A percentile compares a stretch with the other conserved stretches of the same genome.
Evolutionary conservation across 1,139 yeast genomes (phyloP).

Genomic region (Nakaseomyces glabratus): DNA sequence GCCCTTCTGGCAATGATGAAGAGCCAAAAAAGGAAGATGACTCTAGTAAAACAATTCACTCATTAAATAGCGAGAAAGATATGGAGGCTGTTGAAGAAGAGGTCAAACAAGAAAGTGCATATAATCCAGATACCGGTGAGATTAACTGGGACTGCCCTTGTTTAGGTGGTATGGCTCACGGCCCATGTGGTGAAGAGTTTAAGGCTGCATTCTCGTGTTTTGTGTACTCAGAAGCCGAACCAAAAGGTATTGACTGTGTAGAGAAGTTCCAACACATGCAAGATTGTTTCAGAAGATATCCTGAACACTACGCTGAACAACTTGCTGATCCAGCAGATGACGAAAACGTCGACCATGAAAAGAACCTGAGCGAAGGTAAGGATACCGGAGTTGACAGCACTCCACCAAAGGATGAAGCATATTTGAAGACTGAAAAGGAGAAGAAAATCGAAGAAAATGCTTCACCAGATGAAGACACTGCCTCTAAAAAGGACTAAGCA

Average conservation of each 20-base stretch:
- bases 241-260: conserved; percentile 94
- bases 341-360: conserved; percentile 5
- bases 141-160: conserved; percentile 99
- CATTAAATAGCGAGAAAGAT: conserved; percentile 6
- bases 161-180: conserved; percentile 97
- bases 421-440: too few species aligned
- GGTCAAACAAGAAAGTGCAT: conserved; percentile 52
- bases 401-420: too few species aligned
- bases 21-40: background rate
- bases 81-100: conserved; percentile 18
- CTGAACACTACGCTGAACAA: conserved; percentile 91
- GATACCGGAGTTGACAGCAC: too few species aligned
- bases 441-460: too few species aligned
- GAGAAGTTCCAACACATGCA: conserved; percentile 91
- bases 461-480: too few species aligned
- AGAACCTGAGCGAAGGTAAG: conserved; percentile 2
- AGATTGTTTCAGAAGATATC: conserved; percentile 85
- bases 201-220: conserved; percentile 95
- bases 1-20: too few species aligned
- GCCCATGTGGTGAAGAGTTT: conserved; percentile 98
- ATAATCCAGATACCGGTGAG: conserved; percentile 95
- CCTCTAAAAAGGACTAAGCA: too few species aligned
- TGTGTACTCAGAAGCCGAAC: conserved; percentile 89
- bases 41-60: conserved; percentile 7
- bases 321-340: conserved; percentile 58